Conservation (phyloP, 2,329 filamentous ascomycete species). For the Aschersonia sp. region DNA sequence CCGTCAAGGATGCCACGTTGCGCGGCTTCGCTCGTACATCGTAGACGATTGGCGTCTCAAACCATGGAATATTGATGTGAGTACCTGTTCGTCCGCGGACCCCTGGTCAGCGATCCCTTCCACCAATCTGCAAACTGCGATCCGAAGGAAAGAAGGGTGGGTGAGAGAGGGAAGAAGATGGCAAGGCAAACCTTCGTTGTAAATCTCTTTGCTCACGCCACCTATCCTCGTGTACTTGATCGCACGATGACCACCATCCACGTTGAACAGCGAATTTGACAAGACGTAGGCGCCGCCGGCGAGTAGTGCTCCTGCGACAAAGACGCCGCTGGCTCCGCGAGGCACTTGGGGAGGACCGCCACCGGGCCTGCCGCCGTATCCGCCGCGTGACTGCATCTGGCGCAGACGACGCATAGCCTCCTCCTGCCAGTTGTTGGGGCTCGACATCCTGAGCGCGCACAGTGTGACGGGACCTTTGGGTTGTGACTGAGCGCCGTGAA, state of each 20-base stretch:
- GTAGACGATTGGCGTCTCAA: constrained; percentile 93
- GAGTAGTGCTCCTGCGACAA: constrained; percentile 27
- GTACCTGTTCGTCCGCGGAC: constrained; percentile 45
- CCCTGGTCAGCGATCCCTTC: neutral
- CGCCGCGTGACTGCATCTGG: constrained; percentile 28
- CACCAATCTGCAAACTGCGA: neutral
- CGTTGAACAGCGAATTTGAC: constrained; percentile 56
- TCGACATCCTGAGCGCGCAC: constrained; percentile 13
- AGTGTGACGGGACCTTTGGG: too few species aligned
- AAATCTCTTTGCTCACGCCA: constrained; percentile 94
- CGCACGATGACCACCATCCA: constrained; percentile 95
- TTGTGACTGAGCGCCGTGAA: too few species aligned
- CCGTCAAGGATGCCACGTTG: constrained; percentile 91
- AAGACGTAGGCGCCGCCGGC: constrained; percentile 35
- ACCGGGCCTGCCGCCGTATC: constrained; percentile 24
- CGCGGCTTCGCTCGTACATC: constrained; percentile 96
- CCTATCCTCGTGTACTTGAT: constrained; percentile 94
- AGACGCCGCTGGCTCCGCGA: constrained; percentile 21
- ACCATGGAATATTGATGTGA: constrained; percentile 87
- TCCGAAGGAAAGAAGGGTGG: neutral
- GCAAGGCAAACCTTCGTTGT: constrained; percentile 61
- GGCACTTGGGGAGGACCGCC: constrained; percentile 22
- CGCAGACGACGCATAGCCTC: constrained; percentile 36
- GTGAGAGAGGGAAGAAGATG: neutral
- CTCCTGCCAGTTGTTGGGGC: constrained; percentile 27